Base-by-base conservation (phyloP, 805 yeast genomes). In the Saturnispora zaruensis region DNA sequence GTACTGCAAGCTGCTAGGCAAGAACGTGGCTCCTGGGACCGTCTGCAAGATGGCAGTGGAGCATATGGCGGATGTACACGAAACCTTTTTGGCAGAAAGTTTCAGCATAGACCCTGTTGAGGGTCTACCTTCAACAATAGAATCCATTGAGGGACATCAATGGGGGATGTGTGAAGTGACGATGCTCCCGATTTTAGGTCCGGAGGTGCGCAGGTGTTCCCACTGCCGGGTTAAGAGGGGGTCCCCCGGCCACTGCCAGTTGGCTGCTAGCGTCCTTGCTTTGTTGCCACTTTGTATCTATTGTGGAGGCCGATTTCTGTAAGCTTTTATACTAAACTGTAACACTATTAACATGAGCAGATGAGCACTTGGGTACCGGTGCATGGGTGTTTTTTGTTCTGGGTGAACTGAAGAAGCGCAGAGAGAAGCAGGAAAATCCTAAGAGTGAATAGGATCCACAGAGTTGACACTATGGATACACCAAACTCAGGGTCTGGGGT, bases 161-260 rank as follows among this genome's bases (percentile, higher is more conserved):
- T 57, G 60, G 60, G 45, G 42, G 13, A 21, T 51, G 5, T 57
- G 60, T 32, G 52, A 42, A 6, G 25, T 54, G 8, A 56, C 58
- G 5, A 20, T 53, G 30, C 40, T 56, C 2, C 60, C 60, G 1
- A 34, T 57, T 13, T 16, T 56, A 33, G 34, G 43, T 14, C 50
- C 55, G 3, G 18, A 26, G 1, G 50, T 57, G 16, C 46, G 41
- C n/a, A 14, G 16, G 3, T 57, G 59, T 25, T 23, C 36, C 8
- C 20, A 25, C 26, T 57, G 59, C 26, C 54, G 50, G 2, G 44
- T 51, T 14, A 33, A 46, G 5, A 25, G 46, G 23, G 46, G 48
- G 1, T 34, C 49, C 4, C 14, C 37, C 7, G 41, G 32, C 4
- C n/a, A 44, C 4, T 53, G 56, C 0, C 20, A n/a, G 6, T 13